These are phyloP conservation scores for Lactifluus piperatus DNA, from an alignment of 768 basidiomycete genomes.

Conservation along the genomic window DNA sequence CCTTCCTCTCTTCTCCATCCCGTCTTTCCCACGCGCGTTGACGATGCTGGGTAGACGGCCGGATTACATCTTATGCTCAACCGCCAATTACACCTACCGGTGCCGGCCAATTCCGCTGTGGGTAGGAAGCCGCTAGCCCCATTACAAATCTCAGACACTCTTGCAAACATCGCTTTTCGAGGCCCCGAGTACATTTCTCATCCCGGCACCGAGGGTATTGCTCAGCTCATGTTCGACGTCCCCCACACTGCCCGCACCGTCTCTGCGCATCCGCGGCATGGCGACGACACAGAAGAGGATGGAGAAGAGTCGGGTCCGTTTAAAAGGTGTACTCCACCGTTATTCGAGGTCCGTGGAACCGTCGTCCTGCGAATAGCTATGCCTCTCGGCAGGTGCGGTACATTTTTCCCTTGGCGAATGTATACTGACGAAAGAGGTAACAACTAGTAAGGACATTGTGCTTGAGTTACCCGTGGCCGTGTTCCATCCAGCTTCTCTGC, in stretches of 20 bases:
- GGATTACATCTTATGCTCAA: conserved; percentile 53
- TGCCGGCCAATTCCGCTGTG: conserved; percentile 24
- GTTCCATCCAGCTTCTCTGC: conserved; percentile 53
- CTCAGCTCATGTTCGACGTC: conserved; percentile 74
- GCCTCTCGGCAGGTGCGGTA: conserved; percentile 57
- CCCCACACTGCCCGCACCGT: conserved; percentile 57
- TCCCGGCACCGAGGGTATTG: conserved; percentile 70
- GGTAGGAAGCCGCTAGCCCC: conserved; percentile 34
- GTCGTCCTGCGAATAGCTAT: conserved; percentile 58
- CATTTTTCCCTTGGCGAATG: neutral
- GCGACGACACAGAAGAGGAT: conserved; percentile 33
- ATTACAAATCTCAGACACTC: conserved; percentile 56
- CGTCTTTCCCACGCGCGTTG: neutral
- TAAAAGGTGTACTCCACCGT: conserved; percentile 21
- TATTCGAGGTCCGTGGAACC: conserved; percentile 63
- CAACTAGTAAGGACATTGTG: conserved; percentile 57
- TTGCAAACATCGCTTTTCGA: conserved; percentile 60
- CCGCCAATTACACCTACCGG: conserved; percentile 50
- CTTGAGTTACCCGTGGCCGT: conserved; percentile 57
- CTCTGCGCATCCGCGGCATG: conserved; percentile 51
- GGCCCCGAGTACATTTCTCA: conserved; percentile 68
- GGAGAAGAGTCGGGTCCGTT: conserved; percentile 25
- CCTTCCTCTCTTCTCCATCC: no score
- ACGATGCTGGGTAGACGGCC: conserved; percentile 44
- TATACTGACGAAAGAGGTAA: conserved; percentile 1